phyloP scores from a whole-genome alignment of 768 basidiomycete species.

The Wakefieldia striispora region DNA sequence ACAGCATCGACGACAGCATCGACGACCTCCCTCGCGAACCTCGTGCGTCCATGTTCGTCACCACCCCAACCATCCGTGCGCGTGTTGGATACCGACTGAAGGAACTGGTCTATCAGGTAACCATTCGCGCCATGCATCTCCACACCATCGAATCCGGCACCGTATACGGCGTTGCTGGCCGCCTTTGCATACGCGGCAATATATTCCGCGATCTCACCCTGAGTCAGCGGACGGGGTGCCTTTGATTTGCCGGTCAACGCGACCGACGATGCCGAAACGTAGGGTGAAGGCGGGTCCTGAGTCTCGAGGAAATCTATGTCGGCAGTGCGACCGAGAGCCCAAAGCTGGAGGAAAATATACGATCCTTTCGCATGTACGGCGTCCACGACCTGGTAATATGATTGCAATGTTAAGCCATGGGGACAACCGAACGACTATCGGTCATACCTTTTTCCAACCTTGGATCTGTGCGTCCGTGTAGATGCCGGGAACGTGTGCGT shows the following conservation, averaged over 20 bases:
- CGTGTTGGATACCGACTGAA: no score
- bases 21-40: conserved; percentile 56
- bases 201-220: conserved; percentile 34
- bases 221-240: conserved; percentile 18
- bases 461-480: conserved; percentile 56
- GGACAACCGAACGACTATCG: no score
- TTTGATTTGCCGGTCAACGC: conserved; percentile 12
- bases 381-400: conserved; percentile 43
- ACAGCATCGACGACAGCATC: conserved; percentile 49
- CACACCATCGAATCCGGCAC: conserved; percentile 47
- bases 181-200: conserved; percentile 30
- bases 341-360: conserved; percentile 47
- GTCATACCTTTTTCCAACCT: conserved; percentile 45
- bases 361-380: conserved; percentile 56
- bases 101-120: no score
- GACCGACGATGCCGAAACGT: conserved; percentile 35
- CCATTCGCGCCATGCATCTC: conserved; percentile 53
- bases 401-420: background rate
- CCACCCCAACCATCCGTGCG: conserved; percentile 54
- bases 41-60: conserved; percentile 54
- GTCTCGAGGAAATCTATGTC: conserved; percentile 28
- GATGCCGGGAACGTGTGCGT: conserved; percentile 58
- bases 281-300: conserved; percentile 30
- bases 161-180: conserved; percentile 33
- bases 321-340: conserved; percentile 57